A percentile compares a stretch with the other conserved stretches of the same genome.
Conservation (phyloP, 2,329 filamentous ascomycete genomes). For the Dactylellina sp. region DNA sequence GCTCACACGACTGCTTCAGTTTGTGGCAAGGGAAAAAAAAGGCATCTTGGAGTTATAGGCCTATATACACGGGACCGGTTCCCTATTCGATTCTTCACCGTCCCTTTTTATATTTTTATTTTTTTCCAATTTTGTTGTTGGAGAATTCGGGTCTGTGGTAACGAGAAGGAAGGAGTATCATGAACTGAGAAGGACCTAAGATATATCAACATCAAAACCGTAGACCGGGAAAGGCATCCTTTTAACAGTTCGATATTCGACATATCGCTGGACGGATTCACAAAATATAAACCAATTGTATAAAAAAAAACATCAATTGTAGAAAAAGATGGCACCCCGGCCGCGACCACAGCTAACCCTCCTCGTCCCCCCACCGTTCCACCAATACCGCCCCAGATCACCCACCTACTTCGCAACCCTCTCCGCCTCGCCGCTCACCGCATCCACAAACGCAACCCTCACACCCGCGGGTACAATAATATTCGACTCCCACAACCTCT, state of each 20-base stretch:
- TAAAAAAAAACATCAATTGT: slow-evolving; percentile 14
- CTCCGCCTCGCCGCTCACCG: slow-evolving; percentile 18
- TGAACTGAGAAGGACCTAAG: too few species aligned
- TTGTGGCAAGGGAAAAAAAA: background rate
- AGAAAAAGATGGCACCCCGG: slow-evolving; percentile 31
- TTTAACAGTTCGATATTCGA: slow-evolving; percentile 19
- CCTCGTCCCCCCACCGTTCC: slow-evolving; percentile 46
- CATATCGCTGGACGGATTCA: slow-evolving; percentile 48
- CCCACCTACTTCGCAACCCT: slow-evolving; percentile 29
- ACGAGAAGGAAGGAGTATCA: slow-evolving; percentile 7
- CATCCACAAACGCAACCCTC: slow-evolving; percentile 18
- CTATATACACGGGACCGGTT: slow-evolving; percentile 35
- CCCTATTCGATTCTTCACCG: slow-evolving; percentile 16
- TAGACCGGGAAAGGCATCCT: too few species aligned
- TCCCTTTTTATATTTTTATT: slow-evolving; percentile 6
- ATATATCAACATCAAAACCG: too few species aligned
- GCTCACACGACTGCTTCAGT: background rate
- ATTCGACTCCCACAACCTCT: slow-evolving; percentile 43
- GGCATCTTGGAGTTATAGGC: background rate
- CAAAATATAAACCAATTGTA: too few species aligned
- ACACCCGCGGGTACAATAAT: slow-evolving; percentile 38
- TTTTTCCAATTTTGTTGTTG: slow-evolving; percentile 9
- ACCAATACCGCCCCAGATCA: slow-evolving; percentile 25
- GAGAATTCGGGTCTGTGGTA: background rate
- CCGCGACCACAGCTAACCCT: slow-evolving; percentile 28